Evolutionary conservation across 1,284 basidiomycete genomes (phyloP), one percentile per base, ranked within the genome.

Genomic region (Tilletia caries): DNA sequence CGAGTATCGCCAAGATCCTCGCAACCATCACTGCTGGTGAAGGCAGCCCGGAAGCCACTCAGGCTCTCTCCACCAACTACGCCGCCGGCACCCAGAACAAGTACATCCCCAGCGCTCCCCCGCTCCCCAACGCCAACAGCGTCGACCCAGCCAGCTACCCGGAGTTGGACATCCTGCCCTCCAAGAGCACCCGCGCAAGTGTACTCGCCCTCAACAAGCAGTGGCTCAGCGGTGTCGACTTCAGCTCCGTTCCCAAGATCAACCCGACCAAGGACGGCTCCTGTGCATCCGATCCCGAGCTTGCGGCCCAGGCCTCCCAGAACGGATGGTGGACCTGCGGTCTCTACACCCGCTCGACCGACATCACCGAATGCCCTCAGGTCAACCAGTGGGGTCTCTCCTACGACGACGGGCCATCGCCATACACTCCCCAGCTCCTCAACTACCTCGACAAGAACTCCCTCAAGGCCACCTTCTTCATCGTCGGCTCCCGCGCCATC

Each of bases 401-500:
- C 68, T 92, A 91, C 82, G 92, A 92, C 79, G 91, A 93, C 79
- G 92, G 92, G 32, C 95, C 94, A 64, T 89, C 88, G 65, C 88
- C 87, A 25, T 92, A 91, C 84, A 95, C 92, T 1, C 88, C 91
- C n/a, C 85, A 79, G 66, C 70, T 83, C 18, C 87, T 95, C 50
- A 84, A 89, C 67, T 93, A 87, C 81, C 86, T 97, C 67, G 82
- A 86, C 64, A 82, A 88, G 75, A 87, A 91, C 81, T 84, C 89
- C 68, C 80, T 95, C 75, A 86, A 85, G 27, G 88, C 93, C 4
- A 96, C 94, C 2, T 96, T 97, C 87, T 97, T 95, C 85, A 89
- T 93, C 64, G 90, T 96, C 25, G 93, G 93, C 67, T 95, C 92
- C 37, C 91, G 94, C 75, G 91, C 91, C 73, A 88, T 95, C 73